Percentiles rank a stretch among this genome's conserved stretches.
Evolutionary conservation across 139 green algal genomes (phyloP).

Genomic region (Chlamydomonas schloesseri): DNA sequence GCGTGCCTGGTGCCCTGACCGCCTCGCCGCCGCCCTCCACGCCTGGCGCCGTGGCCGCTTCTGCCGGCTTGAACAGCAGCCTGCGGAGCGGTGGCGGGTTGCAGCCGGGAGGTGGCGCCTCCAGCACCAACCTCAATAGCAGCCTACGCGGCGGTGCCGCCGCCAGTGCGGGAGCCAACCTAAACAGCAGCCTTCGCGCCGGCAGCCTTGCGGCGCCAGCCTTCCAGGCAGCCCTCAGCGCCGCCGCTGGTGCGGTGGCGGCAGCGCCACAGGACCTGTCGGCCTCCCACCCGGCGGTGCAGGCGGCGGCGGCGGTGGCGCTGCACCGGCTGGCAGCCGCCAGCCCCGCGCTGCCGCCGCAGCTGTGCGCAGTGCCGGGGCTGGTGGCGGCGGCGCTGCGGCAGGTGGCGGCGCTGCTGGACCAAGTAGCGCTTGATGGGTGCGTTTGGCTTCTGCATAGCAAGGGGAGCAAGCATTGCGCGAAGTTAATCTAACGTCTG

Average conservation of each 20-base stretch:
- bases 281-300: not conserved
- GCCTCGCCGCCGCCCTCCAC: not conserved
- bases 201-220: not conserved
- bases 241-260: not conserved
- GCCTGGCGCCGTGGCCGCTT: no score
- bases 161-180: not conserved
- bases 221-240: not conserved
- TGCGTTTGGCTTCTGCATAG: no score
- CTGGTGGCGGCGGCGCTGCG: slow-evolving; percentile 1
- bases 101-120: not conserved
- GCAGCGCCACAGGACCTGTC: not conserved
- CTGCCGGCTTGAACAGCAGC: slow-evolving; percentile 1
- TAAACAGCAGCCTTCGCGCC: not conserved
- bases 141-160: not conserved
- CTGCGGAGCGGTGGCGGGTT: not conserved
- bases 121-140: not conserved
- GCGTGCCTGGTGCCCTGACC: no score
- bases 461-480: no score
- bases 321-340: not conserved
- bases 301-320: slow-evolving; percentile 23
- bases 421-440: slow-evolving; percentile 20
- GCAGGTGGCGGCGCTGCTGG: slow-evolving; percentile 31
- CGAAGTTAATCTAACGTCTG: no score
- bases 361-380: slow-evolving; percentile 15
- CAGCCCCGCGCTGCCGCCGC: not conserved